Conservation (phyloP, 2,329 filamentous ascomycete species). For the Trichophyton verrucosum region DNA sequence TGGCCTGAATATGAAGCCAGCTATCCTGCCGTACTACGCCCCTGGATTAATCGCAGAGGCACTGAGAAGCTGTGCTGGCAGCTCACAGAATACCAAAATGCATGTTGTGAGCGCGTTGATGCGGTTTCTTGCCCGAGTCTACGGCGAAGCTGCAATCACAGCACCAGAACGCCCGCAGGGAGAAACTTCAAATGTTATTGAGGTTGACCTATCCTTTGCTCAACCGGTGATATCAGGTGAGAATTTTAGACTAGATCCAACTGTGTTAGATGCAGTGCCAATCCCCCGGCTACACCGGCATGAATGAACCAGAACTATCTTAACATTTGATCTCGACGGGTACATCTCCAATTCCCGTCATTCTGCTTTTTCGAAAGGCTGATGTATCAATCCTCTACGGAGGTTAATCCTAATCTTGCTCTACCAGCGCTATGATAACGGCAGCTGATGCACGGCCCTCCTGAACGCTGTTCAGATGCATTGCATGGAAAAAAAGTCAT, state of each 20-base stretch:
- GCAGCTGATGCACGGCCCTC: background rate
- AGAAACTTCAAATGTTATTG: background rate
- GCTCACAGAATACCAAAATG: background rate
- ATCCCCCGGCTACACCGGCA: background rate
- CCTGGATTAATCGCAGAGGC: slow-evolving; percentile 1
- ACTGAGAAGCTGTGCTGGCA: background rate
- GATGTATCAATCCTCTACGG: background rate
- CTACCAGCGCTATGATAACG: background rate
- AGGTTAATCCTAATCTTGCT: background rate
- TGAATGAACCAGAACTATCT: background rate
- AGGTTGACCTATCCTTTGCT: background rate
- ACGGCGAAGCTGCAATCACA: background rate
- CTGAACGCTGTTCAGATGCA: background rate
- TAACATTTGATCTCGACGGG: background rate
- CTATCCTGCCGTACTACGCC: background rate
- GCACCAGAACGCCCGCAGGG: background rate
- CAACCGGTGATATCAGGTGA: background rate
- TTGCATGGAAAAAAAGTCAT: background rate
- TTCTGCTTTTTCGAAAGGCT: background rate
- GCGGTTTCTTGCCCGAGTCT: background rate
- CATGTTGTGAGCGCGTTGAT: background rate
- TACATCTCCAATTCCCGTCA: background rate
- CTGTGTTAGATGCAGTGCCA: background rate
- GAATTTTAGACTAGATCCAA: background rate
- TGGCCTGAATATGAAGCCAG: background rate